A percentile compares a stretch with the other conserved stretches of the same genome.
Conservation (phyloP, 352 stramenopile genomes). For the Pythium guiyangense region DNA sequence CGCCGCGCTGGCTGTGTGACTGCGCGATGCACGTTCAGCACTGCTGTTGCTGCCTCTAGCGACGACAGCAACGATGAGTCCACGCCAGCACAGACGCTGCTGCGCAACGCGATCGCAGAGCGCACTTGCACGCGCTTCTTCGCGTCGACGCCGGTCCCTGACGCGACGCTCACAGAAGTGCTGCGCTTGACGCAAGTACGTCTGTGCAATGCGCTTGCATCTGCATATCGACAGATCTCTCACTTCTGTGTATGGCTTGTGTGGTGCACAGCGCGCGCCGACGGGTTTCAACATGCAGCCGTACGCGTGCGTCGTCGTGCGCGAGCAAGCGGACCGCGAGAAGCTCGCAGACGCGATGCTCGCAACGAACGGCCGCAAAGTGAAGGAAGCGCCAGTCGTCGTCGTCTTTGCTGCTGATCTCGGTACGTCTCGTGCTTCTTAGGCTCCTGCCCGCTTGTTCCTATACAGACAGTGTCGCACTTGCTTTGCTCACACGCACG, state of each 20-base stretch:
- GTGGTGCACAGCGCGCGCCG: conserved; percentile 39
- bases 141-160: neutral
- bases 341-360: conserved; percentile 75
- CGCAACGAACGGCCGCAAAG: conserved; percentile 60
- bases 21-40: neutral
- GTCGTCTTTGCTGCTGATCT: conserved; percentile 80
- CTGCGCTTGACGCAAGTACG: neutral
- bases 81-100: neutral
- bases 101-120: neutral
- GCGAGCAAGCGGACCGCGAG: conserved; percentile 61
- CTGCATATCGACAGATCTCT: too few relatives aligned
- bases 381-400: conserved; percentile 71
- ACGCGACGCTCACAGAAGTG: neutral
- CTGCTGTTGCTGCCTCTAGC: neutral
- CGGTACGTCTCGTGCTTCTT: conserved; percentile 16
- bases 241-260: too few relatives aligned
- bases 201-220: neutral
- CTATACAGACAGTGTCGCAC: too few relatives aligned
- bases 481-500: too few relatives aligned
- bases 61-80: neutral
- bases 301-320: conserved; percentile 74
- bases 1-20: neutral
- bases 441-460: neutral
- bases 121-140: neutral
- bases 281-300: conserved; percentile 82